Percentiles rank a stretch among this genome's conserved stretches.
These are phyloP conservation scores for Jackrogersella minutella DNA, from an alignment of 495 filamentous ascomycete genomes.

Conservation along the genomic window DNA sequence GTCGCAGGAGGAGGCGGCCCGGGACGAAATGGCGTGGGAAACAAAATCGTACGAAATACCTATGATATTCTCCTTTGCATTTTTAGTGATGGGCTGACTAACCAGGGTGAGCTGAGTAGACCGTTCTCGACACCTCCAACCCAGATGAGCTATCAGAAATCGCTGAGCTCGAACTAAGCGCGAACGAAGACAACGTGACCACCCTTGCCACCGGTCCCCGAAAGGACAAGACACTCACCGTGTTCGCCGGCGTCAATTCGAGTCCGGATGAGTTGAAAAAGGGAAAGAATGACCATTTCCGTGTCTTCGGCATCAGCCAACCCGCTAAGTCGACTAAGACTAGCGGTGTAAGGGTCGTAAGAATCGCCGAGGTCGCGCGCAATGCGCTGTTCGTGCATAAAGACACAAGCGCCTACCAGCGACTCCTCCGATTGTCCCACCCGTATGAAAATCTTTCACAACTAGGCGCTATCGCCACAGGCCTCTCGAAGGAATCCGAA, in stretches of 20 bases:
- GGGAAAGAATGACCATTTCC: conserved; percentile 87
- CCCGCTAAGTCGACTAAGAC: conserved; percentile 54
- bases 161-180: conserved; percentile 81
- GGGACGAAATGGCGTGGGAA: conserved; percentile 83
- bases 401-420: conserved; percentile 77
- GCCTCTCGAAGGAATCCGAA: conserved; percentile 73
- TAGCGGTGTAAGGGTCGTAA: conserved; percentile 55
- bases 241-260: conserved; percentile 90
- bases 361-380: conserved; percentile 64
- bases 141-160: conserved; percentile 65
- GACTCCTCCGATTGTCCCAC: conserved; percentile 75
- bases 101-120: conserved; percentile 54
- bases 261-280: conserved; percentile 70
- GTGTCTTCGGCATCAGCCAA: conserved; percentile 73
- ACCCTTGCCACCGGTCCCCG: conserved; percentile 73
- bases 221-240: conserved; percentile 63
- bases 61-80: neutral
- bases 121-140: conserved; percentile 72
- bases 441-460: conserved; percentile 62
- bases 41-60: conserved; percentile 74
- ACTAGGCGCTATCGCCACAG: conserved; percentile 77
- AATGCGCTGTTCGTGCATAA: conserved; percentile 70
- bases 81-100: conserved; percentile 36
- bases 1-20: conserved; percentile 94
- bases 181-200: conserved; percentile 91